Percentiles rank a stretch among this genome's conserved stretches.
Conservation (phyloP, 805 yeast genomes). For the Yamadazyma olivae region DNA sequence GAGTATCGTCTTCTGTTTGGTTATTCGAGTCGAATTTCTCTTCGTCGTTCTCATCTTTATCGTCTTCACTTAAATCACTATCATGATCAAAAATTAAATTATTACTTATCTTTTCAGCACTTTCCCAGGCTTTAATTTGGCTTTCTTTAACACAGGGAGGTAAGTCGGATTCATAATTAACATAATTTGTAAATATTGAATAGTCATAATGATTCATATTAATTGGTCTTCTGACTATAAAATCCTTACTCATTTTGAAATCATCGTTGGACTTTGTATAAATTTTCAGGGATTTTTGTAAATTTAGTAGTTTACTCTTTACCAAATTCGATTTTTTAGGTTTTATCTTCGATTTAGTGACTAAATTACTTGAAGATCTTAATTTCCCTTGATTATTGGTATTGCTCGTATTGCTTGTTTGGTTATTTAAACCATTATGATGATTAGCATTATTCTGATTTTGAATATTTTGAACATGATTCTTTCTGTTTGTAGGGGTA, state of each 20-base stretch:
- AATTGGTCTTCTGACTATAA: constrained; percentile 31
- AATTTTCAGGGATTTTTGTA: constrained; percentile 35
- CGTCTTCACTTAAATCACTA: constrained; percentile 20
- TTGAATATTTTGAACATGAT: constrained; percentile 24
- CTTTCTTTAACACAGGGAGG: constrained; percentile 37
- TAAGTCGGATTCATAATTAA: constrained; percentile 16
- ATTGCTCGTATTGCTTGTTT: constrained; percentile 9
- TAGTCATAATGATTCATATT: constrained; percentile 33
- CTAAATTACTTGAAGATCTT: constrained; percentile 6
- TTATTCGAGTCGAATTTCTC: constrained; percentile 10
- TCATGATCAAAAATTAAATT: constrained; percentile 34
- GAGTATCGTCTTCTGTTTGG: not conserved
- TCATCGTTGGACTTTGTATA: constrained; percentile 9
- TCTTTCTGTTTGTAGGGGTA: constrained; percentile 34
- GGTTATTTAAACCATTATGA: constrained; percentile 11
- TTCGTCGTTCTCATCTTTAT: constrained; percentile 14
- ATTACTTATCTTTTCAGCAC: constrained; percentile 37
- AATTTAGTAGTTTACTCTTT: constrained; percentile 35
- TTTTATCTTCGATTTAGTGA: constrained; percentile 10
- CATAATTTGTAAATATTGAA: constrained; percentile 28
- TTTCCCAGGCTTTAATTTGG: constrained; percentile 45
- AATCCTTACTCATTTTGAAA: constrained; percentile 16
- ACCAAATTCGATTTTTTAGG: constrained; percentile 23
- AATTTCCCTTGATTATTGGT: constrained; percentile 4
- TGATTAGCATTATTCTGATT: constrained; percentile 16